These are phyloP conservation scores for Leucosporidium creatinivorum DNA, from an alignment of 768 basidiomycete species.

Conservation along the genomic window DNA sequence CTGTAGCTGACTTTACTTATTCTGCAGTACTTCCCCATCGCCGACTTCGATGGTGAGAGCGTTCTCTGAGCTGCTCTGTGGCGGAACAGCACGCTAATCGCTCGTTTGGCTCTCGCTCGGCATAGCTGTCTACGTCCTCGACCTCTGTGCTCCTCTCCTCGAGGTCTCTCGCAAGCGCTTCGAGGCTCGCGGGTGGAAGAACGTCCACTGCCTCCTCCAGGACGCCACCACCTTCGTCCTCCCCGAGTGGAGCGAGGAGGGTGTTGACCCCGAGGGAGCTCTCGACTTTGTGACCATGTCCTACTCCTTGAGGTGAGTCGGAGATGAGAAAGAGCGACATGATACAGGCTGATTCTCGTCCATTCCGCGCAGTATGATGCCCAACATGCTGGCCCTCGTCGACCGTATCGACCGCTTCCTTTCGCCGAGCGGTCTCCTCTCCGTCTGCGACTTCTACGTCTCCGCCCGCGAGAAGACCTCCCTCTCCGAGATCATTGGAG, in stretches of 20 bases:
- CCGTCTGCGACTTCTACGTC: constrained; percentile 69
- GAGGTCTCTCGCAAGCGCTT: constrained; percentile 65
- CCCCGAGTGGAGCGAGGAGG: constrained; percentile 53
- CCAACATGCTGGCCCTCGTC: constrained; percentile 49
- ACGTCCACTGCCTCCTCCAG: constrained; percentile 63
- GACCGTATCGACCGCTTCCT: constrained; percentile 63
- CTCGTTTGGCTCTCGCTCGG: neutral
- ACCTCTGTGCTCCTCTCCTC: constrained; percentile 62
- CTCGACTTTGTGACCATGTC: constrained; percentile 47
- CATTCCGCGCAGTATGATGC: constrained; percentile 38
- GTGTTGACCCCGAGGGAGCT: constrained; percentile 49
- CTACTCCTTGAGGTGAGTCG: constrained; percentile 47
- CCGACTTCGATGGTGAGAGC: constrained; percentile 49
- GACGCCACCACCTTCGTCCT: constrained; percentile 63
- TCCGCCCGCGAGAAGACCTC: constrained; percentile 52
- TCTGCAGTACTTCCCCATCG: constrained; percentile 50
- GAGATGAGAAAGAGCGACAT: no score
- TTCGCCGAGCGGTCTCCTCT: constrained; percentile 54
- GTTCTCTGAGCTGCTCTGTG: neutral
- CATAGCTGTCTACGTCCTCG: constrained; percentile 58
- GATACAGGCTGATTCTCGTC: no score
- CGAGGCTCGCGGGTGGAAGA: constrained; percentile 60
- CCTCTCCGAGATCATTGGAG: constrained; percentile 59
- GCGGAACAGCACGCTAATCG: neutral
- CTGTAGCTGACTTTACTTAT: neutral